Base-by-base conservation (phyloP, 2,329 filamentous ascomycete species). In the Exophiala aquamarina region DNA sequence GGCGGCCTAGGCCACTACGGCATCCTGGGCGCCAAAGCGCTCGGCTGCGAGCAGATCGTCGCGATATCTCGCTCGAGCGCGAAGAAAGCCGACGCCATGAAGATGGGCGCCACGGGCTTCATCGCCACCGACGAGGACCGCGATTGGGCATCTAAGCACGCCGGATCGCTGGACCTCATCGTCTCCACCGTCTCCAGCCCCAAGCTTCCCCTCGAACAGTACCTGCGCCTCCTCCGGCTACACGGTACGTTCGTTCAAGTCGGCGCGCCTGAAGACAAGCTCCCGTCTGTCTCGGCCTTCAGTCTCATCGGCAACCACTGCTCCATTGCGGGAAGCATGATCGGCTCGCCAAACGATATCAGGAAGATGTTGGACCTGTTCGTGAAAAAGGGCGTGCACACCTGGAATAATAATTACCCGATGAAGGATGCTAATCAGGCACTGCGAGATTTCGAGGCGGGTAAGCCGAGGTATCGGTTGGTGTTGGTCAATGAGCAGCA, bases 1-100 rank as follows among this genome's bases (percentile, higher is more conserved):
- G 87, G 87, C 5, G 86, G 87, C 13, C 67, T 90, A 0, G 86
- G 87, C 0, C 86, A 92, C 63, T 81, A 90, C 54, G 87, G 79
- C 0, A 64, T 92, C 11, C 72, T 88, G 50, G 89, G 81, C 64
- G 83, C 86, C 1, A 82, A 78, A 57, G 87, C 87, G 1, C 69
- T 92, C 1, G 83, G 82, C 8, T 83, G 82, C 19, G 82, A 87
- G 37, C 76, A 77, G 5, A 73, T 82, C 3, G 71, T 78, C 8
- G 79, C 72, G 3, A 81, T 82, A 49, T 80, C 76, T 8, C 70
- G 78, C 2, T 72, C 66, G 2, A 64, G 62, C 1, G 66, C 65
- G 46, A 83, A 82, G 66, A 69, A 65, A 32, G 61, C 63, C 1
- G 78, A 83, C 63, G 77, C 75, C 1, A 52, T 73, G 38, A 67